Evolutionary conservation across 805 yeast species (phyloP), one percentile per base, ranked within the genome.

Genomic region (Candida pseudofarinosa): DNA sequence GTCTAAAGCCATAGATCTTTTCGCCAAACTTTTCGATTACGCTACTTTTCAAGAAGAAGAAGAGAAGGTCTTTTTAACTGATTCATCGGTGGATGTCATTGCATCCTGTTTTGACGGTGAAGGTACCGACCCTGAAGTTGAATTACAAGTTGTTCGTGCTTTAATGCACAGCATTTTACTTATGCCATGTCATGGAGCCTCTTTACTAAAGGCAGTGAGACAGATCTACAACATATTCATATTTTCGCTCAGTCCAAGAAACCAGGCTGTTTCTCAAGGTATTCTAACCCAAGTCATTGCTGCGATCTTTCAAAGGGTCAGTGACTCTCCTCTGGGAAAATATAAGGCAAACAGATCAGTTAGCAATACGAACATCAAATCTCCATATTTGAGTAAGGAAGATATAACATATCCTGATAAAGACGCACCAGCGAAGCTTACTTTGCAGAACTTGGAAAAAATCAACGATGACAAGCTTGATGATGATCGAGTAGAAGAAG

Each of bases 181-280:
- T 48, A 73, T 86, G 62, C 86, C 90, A 19, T 88, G 89, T 16
- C 99, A 93, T 58, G 98, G 98, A 2, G 86, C 89, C 6, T 80
- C 90, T 1, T 70, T 93, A 40, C 70, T 93, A 47, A 88, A 86
- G 57, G 97, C 98, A 0, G 83, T 95, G 31, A 79, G 98, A 62
- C 96, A 88, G 56, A 88, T 91, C 19, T 93, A 93, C 68, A 90
- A 89, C 59, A 86, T 95, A 19, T 95, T 91, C 56, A 83, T 93
- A 34, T 76, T 88, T 43, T 88, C 97, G 0, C 71, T 85, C 46
- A 81, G 85, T 15, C 80, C 91, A 3, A 71, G 85, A 19, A 91
- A 89, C 58, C 99, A 93, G 65, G 86, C 89, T 1, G 82, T 90
- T 46, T 98, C 99, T 0, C 98, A 95, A 68, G 98, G 96, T 1